Base-by-base conservation (phyloP, 169 alveolate species). In the Cryptosporidium parvum region DNA sequence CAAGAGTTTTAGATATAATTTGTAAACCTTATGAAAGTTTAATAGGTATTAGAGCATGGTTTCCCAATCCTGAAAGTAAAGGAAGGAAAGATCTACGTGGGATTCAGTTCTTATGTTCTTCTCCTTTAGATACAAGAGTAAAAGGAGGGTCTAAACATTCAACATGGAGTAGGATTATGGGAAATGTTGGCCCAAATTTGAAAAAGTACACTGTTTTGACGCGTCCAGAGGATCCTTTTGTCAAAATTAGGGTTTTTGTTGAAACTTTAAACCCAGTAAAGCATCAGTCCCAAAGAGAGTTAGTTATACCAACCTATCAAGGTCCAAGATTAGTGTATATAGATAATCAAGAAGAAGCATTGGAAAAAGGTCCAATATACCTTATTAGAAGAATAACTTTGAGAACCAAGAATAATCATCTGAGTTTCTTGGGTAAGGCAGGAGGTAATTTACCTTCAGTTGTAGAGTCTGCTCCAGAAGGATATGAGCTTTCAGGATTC, bases 341-440 rank as follows among this genome's bases (percentile, higher is more conserved):
- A 5, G 89, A 80, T 42, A 65, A 80, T 23, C 59, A 62, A 29
- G 75, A 59, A 29, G 75, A 65, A 18, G 67, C 45, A 7, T 35
- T 80, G 23, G 89, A 80, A 16, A 80, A 65, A 37, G 89, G 89
- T 21, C 80, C 75, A 23, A 80, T 80, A 21, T 80, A 80, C 70
- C 68, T 80, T 0, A 80, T 80, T 29, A 61, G 89, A 2, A 80
- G 67, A 51, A 85, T 69, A 67, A 68, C 92, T 21, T 31, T 69
- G 33, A 44, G 86, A 26, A 85, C 91, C 42, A 69, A 73, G 35
- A 69, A 80, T 12, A 69, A 67, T 16, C 75, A 59, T 42, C 16
- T 59, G 48, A 52, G 91, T 21, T 52, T 85, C 84, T 92, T 93
- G 91, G 93, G 92, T 26, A 65, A 29, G 37, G 69, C 80, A 23